These are phyloP conservation scores for Afroboletus lepidellus DNA, from an alignment of 1,284 basidiomycete species.

Conservation along the genomic window DNA sequence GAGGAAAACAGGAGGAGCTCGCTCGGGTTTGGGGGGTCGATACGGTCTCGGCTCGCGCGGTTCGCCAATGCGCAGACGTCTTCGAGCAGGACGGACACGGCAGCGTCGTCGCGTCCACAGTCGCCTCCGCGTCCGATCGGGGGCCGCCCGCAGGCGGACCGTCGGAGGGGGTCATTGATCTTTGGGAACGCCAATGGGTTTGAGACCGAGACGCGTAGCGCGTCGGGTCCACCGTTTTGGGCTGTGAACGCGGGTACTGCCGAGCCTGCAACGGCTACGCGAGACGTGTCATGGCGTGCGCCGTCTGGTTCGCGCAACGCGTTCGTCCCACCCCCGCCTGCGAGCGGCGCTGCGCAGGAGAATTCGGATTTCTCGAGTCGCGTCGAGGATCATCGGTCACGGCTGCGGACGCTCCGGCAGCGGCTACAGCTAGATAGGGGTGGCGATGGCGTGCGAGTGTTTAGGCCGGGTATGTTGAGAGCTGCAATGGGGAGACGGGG, in stretches of 20 bases:
- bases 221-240: conserved; percentile 17
- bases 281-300: conserved; percentile 27
- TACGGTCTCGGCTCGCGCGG: conserved; percentile 28
- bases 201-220: conserved; percentile 8
- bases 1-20: conserved; percentile 21
- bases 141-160: conserved; percentile 27
- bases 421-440: conserved; percentile 25
- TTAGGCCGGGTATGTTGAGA: conserved; percentile 29
- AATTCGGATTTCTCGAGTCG: conserved; percentile 15
- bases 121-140: conserved; percentile 25
- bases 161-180: conserved; percentile 8
- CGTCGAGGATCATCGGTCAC: conserved; percentile 28
- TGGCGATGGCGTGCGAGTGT: conserved; percentile 19
- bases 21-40: conserved; percentile 21
- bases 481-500: conserved; percentile 30
- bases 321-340: conserved; percentile 9
- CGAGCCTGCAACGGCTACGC: conserved; percentile 8
- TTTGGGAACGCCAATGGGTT: conserved; percentile 4
- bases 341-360: conserved; percentile 8
- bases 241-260: neutral
- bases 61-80: conserved; percentile 21
- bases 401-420: conserved; percentile 28
- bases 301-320: conserved; percentile 18
- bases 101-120: conserved; percentile 15
- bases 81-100: neutral